Evolutionary conservation across 1,284 basidiomycete genomes (phyloP).

Genomic region (Butyriboletus appendiculatus): DNA sequence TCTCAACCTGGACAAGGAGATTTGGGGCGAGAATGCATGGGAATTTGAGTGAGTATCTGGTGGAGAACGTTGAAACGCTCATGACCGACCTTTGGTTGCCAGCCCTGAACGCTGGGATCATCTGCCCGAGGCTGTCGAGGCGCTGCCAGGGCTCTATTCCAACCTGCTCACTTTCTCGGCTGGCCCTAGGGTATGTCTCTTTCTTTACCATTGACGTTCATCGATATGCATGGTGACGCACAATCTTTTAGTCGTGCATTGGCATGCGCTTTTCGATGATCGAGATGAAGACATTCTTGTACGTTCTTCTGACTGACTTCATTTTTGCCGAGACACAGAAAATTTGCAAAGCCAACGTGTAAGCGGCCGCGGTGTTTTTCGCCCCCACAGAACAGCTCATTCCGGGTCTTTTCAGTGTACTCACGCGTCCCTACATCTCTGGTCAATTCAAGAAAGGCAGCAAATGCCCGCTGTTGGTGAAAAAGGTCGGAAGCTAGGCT

Average conservation of each 20-base stretch:
- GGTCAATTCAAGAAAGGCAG: constrained; percentile 64
- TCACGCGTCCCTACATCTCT: constrained; percentile 69
- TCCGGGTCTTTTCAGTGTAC: constrained; percentile 46
- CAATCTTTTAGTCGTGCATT: constrained; percentile 63
- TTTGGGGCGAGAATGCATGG: constrained; percentile 81
- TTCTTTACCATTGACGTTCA: not conserved
- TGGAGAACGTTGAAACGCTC: not conserved
- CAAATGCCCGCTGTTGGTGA: constrained; percentile 64
- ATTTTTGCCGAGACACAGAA: constrained; percentile 57
- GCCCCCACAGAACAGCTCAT: not conserved
- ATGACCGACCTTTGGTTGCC: constrained; percentile 2
- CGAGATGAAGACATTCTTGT: constrained; percentile 77
- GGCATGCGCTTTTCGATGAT: constrained; percentile 78
- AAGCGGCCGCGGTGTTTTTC: constrained; percentile 30
- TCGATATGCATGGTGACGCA: not conserved
- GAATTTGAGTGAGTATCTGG: constrained; percentile 60
- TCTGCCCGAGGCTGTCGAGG: constrained; percentile 60
- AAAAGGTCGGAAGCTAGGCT: constrained; percentile 18
- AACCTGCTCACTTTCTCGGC: constrained; percentile 76
- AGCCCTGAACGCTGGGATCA: constrained; percentile 81
- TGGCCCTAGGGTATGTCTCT: constrained; percentile 65
- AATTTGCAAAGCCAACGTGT: constrained; percentile 73
- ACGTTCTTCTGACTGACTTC: constrained; percentile 67
- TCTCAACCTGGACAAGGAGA: constrained; percentile 69
- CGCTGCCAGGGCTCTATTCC: constrained; percentile 68